Conservation (phyloP, 1,284 basidiomycete species). For the Trametes polyzona region DNA sequence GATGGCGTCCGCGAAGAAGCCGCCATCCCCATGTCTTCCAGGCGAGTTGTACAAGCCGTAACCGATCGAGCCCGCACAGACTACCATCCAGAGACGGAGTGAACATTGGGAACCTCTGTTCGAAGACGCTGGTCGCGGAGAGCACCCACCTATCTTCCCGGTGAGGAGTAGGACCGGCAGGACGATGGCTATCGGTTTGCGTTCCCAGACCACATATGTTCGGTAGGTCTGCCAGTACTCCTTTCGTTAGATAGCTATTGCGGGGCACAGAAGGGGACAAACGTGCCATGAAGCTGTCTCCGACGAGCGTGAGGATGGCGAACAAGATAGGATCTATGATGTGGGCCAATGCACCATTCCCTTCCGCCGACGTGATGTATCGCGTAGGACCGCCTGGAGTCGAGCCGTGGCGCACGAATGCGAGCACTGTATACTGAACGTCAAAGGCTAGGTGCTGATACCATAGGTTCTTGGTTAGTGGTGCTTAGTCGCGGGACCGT, state of each 20-base stretch:
- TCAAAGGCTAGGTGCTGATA: slow-evolving; percentile 14
- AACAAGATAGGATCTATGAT: slow-evolving; percentile 14
- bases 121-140: too few relatives aligned
- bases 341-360: slow-evolving; percentile 3
- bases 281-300: slow-evolving; percentile 16
- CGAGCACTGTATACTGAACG: slow-evolving; percentile 9
- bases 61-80: background rate
- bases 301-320: slow-evolving; percentile 15
- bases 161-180: slow-evolving; percentile 7
- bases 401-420: slow-evolving; percentile 7
- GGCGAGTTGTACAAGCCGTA: background rate
- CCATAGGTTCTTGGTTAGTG: background rate
- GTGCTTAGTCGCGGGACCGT: too few relatives aligned
- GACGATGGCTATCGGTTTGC: background rate
- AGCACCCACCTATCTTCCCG: slow-evolving; percentile 4
- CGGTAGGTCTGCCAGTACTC: slow-evolving; percentile 8
- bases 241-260: background rate
- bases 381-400: slow-evolving; percentile 1
- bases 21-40: background rate
- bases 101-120: too few relatives aligned
- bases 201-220: slow-evolving; percentile 14
- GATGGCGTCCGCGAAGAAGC: background rate
- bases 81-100: background rate
- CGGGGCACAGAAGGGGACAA: background rate
- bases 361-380: background rate